These are phyloP conservation scores for Chenopodium album DNA, from an alignment of 148 eudicot species.

Conservation along the genomic window DNA sequence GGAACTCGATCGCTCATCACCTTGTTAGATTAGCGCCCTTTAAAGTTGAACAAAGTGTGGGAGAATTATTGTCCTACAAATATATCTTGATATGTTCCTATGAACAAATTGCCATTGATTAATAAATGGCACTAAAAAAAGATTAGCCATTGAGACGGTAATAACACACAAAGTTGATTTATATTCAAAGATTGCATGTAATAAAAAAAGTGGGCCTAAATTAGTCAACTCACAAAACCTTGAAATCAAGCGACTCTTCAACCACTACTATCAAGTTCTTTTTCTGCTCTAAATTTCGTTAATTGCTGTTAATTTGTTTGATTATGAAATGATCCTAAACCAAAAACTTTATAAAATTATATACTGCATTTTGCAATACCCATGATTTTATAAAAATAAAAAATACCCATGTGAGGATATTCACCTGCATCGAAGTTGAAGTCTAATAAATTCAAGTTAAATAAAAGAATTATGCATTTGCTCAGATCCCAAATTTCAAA, in stretches of 20 bases:
- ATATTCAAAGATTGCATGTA: neutral
- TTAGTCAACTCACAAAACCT: neutral
- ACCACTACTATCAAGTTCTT: neutral
- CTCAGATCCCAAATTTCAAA: constrained; percentile 22
- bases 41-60: no score
- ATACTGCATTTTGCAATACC: neutral
- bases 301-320: neutral
- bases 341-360: neutral
- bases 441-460: neutral
- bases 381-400: no score
- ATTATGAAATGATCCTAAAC: neutral
- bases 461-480: neutral
- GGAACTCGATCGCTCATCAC: no score
- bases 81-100: no score
- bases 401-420: neutral
- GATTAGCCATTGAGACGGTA: neutral
- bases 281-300: no score
- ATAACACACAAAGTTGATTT: neutral
- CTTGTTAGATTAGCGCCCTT: no score
- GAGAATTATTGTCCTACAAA: no score
- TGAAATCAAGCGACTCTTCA: neutral
- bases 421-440: neutral
- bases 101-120: no score
- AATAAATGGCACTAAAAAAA: no score
- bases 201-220: neutral